Evolutionary conservation across 495 filamentous ascomycete species (phyloP).

Genomic region (Aspergillus egyptiacus): DNA sequence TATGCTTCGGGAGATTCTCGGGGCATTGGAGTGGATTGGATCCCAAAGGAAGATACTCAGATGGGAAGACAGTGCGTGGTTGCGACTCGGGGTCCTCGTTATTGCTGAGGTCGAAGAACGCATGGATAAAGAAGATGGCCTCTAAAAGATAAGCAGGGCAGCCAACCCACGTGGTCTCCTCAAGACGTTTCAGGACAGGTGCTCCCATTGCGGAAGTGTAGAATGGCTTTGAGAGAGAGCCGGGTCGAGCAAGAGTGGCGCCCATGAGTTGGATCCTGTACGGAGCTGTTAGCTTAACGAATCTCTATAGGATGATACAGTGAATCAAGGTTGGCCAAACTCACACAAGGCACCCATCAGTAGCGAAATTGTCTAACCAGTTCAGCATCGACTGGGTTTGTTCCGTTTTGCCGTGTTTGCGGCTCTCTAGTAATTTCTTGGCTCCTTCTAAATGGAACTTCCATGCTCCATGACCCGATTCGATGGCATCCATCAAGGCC

Average conservation of each 20-base stretch:
- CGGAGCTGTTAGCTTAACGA: neutral
- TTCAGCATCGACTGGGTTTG: constrained; percentile 27
- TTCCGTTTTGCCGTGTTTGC: constrained; percentile 19
- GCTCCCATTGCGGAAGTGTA: constrained; percentile 38
- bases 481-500: constrained; percentile 39
- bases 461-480: constrained; percentile 43
- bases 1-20: constrained; percentile 34
- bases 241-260: constrained; percentile 41
- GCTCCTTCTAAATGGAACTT: constrained; percentile 45
- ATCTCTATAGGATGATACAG: neutral
- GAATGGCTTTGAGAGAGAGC: constrained; percentile 40
- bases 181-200: constrained; percentile 39
- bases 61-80: constrained; percentile 28
- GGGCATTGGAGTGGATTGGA: constrained; percentile 30
- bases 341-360: constrained; percentile 41
- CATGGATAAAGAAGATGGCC: constrained; percentile 43
- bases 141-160: constrained; percentile 45
- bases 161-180: constrained; percentile 44
- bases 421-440: constrained; percentile 34
- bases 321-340: neutral
- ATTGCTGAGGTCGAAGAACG: constrained; percentile 34
- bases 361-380: constrained; percentile 37
- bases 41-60: constrained; percentile 21
- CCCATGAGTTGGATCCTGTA: constrained; percentile 45
- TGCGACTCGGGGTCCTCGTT: constrained; percentile 22